These are phyloP conservation scores for Kregervanrija delftensis DNA, from an alignment of 805 yeast genomes.

Conservation along the genomic window DNA sequence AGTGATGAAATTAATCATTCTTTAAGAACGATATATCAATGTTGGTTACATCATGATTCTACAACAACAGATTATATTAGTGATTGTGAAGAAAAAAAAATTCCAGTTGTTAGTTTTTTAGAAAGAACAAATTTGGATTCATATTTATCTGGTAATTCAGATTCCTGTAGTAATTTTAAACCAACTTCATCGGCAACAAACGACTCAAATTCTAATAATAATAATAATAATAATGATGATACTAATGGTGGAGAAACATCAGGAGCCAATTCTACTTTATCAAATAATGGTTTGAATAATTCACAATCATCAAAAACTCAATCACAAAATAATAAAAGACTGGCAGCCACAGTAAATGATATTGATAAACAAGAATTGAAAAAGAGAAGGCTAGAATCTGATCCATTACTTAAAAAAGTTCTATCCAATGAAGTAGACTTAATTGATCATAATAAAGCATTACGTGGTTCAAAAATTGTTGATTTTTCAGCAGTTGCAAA, in stretches of 20 bases:
- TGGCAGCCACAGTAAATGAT: neutral
- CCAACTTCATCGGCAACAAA: neutral
- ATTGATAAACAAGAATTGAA: slow-evolving; percentile 9
- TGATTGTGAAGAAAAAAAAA: slow-evolving; percentile 55
- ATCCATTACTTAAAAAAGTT: slow-evolving; percentile 45
- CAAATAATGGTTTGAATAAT: too few species aligned
- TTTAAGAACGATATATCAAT: slow-evolving; percentile 59
- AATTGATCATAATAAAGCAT: slow-evolving; percentile 34
- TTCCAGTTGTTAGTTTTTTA: slow-evolving; percentile 70
- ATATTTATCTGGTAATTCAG: slow-evolving; percentile 70
- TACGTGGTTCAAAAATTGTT: slow-evolving; percentile 56
- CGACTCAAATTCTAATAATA: neutral
- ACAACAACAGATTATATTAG: slow-evolving; percentile 77
- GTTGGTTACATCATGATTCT: slow-evolving; percentile 71
- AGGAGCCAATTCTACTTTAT: too few species aligned
- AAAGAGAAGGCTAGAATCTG: slow-evolving; percentile 29
- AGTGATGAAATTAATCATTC: slow-evolving; percentile 30
- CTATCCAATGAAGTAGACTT: slow-evolving; percentile 36
- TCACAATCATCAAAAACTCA: neutral
- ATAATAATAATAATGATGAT: too few species aligned
- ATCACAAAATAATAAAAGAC: slow-evolving; percentile 1
- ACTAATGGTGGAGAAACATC: neutral
- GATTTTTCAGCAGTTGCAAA: slow-evolving; percentile 63
- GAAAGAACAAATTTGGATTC: slow-evolving; percentile 80
- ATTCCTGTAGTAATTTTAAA: slow-evolving; percentile 48